Evolutionary conservation across 352 stramenopile species (phyloP).

Genomic region (Globisporangium mamillatum): DNA sequence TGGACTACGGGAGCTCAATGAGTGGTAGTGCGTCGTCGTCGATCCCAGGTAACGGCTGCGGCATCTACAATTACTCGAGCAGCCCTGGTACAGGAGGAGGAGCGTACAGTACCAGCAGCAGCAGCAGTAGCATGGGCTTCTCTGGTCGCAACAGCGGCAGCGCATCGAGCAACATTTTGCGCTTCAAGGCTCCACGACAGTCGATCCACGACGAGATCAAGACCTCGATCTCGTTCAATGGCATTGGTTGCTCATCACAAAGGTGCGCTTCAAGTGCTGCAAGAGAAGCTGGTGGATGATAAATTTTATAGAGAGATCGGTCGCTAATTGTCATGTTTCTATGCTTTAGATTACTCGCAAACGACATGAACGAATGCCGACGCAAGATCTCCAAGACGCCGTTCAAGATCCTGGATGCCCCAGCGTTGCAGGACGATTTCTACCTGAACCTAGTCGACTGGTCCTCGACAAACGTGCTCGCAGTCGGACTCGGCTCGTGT

Average conservation of each 20-base stretch:
- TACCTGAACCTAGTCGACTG: constrained; percentile 98
- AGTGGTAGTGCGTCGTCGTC: constrained; percentile 7
- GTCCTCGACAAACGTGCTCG: constrained; percentile 94
- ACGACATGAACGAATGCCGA: constrained; percentile 28
- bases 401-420: constrained; percentile 98
- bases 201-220: constrained; percentile 60
- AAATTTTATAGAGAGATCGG: background rate
- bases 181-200: constrained; percentile 66
- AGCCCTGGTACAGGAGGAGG: constrained; percentile 10
- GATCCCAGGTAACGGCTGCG: constrained; percentile 13
- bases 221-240: constrained; percentile 44
- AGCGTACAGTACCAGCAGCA: constrained; percentile 28
- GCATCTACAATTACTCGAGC: constrained; percentile 25
- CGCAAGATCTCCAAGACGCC: constrained; percentile 91
- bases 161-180: constrained; percentile 64
- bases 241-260: constrained; percentile 39
- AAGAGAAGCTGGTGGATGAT: background rate
- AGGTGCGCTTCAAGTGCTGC: constrained; percentile 17
- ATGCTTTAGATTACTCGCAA: constrained; percentile 14
- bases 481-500: constrained; percentile 90
- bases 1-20: constrained; percentile 18
- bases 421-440: constrained; percentile 96
- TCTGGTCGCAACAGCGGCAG: constrained; percentile 24
- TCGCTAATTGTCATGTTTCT: background rate
- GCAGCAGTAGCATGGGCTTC: constrained; percentile 29